Percentiles rank a stretch among this genome's conserved stretches.
Evolutionary conservation across 2,329 filamentous ascomycete genomes (phyloP).

Genomic region (Sclerotinia spermophila): DNA sequence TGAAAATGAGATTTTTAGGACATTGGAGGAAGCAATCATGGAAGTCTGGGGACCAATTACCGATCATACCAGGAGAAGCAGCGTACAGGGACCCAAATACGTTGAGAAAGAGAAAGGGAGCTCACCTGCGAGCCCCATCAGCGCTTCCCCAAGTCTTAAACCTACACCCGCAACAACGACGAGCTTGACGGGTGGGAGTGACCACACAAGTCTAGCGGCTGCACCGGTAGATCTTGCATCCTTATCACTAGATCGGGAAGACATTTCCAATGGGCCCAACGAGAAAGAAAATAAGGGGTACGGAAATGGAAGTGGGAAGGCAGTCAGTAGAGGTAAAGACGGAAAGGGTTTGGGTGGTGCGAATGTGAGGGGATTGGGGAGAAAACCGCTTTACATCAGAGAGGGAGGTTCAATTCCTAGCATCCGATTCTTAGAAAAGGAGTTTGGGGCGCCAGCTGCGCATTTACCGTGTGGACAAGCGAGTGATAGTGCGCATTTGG

Average conservation of each 20-base stretch:
- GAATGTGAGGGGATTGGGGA: slow-evolving; percentile 27
- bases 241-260: not conserved
- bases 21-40: slow-evolving; percentile 79
- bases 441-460: slow-evolving; percentile 85
- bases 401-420: slow-evolving; percentile 95
- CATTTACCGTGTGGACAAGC: slow-evolving; percentile 93
- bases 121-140: slow-evolving; percentile 23
- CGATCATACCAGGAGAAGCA: slow-evolving; percentile 32
- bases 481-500: slow-evolving; percentile 84
- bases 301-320: not conserved
- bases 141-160: slow-evolving; percentile 34
- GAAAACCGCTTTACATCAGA: slow-evolving; percentile 83
- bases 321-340: not conserved
- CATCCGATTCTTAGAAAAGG: slow-evolving; percentile 91
- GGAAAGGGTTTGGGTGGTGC: not conserved
- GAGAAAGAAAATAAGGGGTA: not conserved
- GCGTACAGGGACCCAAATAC: slow-evolving; percentile 40
- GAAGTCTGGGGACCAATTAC: slow-evolving; percentile 71
- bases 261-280: no score
- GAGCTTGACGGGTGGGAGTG: slow-evolving; percentile 47
- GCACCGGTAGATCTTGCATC: slow-evolving; percentile 28
- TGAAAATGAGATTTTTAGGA: slow-evolving; percentile 84
- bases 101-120: slow-evolving; percentile 22
- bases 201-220: slow-evolving; percentile 35
- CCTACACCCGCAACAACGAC: slow-evolving; percentile 48